Evolutionary conservation across 108 stramenopile species (phyloP).

Genomic region (Pseudonitzschia multiseries): DNA sequence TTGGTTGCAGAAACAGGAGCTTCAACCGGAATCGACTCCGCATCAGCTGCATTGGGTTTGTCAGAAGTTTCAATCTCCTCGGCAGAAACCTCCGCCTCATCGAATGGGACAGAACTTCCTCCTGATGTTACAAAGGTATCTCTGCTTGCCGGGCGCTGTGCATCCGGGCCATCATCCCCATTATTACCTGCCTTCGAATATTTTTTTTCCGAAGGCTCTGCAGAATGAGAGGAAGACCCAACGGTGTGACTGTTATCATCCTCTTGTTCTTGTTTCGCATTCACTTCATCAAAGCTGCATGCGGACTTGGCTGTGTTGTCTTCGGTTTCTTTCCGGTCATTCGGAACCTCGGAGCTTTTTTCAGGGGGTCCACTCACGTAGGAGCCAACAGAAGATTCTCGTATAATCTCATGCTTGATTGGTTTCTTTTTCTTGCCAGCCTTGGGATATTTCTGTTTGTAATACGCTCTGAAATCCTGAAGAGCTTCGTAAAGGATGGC

Average conservation of each 20-base stretch:
- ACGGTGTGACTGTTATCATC: background rate
- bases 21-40: background rate
- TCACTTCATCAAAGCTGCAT: background rate
- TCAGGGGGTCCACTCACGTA: background rate
- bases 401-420: background rate
- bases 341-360: background rate
- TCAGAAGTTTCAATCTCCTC: background rate
- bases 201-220: too few relatives aligned
- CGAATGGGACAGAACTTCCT: background rate
- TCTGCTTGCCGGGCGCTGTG: background rate
- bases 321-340: slow-evolving; percentile 1
- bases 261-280: background rate
- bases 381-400: background rate
- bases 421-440: slow-evolving; percentile 4
- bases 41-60: background rate
- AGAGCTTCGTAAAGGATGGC: slow-evolving; percentile 63
- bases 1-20: background rate
- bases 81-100: background rate
- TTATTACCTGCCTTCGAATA: background rate
- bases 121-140: background rate
- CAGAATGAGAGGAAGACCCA: too few relatives aligned
- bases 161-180: background rate
- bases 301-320: too few relatives aligned
- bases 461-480: slow-evolving; percentile 43
- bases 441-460: slow-evolving; percentile 38